Percentiles rank a stretch among this genome's conserved stretches.
Evolutionary conservation across 495 filamentous ascomycete species (phyloP).

Genomic region (Opeltia flavorubescens): DNA sequence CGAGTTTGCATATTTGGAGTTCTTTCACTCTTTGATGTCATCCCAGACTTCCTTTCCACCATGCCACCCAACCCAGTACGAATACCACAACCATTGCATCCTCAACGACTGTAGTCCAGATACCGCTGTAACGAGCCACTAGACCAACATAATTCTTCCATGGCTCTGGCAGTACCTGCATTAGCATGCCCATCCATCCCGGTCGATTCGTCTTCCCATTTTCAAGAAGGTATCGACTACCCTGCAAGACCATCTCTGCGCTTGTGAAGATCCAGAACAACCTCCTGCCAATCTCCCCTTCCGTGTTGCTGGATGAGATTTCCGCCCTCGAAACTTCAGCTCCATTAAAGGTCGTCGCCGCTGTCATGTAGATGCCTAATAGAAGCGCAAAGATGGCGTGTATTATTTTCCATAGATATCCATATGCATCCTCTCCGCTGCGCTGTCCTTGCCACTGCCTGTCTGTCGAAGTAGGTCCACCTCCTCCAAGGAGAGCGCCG

Average conservation of each 20-base stretch:
- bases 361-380: constrained; percentile 55
- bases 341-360: constrained; percentile 51
- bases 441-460: not conserved
- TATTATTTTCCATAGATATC: constrained; percentile 57
- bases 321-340: constrained; percentile 27
- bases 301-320: constrained; percentile 14
- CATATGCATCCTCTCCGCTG: constrained; percentile 6
- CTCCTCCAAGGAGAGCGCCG: constrained; percentile 22
- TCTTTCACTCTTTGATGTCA: not conserved
- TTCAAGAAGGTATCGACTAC: constrained; percentile 50
- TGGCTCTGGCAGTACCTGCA: constrained; percentile 43
- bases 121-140: constrained; percentile 52
- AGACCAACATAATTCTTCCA: constrained; percentile 41
- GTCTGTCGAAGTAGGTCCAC: constrained; percentile 25
- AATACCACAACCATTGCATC: constrained; percentile 64
- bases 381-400: constrained; percentile 60
- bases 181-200: constrained; percentile 44
- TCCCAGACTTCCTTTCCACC: constrained; percentile 1
- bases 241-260: constrained; percentile 59
- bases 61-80: constrained; percentile 56
- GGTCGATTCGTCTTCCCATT: constrained; percentile 27
- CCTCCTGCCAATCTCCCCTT: constrained; percentile 22
- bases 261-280: constrained; percentile 72
- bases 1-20: not conserved
- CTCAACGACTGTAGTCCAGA: constrained; percentile 44